These are phyloP conservation scores for Leccinum rimulosum DNA, from an alignment of 768 basidiomycete species.

Conservation along the genomic window DNA sequence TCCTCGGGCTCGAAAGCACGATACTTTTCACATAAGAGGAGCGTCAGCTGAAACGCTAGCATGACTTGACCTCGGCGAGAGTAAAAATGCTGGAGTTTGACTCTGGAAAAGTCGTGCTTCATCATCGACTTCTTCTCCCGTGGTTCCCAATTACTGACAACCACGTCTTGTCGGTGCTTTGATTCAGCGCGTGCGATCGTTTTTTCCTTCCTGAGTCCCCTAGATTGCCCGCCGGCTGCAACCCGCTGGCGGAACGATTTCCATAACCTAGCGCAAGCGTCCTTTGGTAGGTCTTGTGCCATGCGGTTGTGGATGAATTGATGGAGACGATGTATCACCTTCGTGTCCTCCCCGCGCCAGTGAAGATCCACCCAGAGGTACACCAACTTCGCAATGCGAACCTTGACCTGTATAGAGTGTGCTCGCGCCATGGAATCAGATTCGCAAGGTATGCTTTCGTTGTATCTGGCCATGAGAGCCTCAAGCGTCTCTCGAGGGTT, in stretches of 20 bases:
- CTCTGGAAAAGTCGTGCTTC: conserved; percentile 23
- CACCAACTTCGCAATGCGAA: conserved; percentile 59
- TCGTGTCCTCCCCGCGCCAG: conserved; percentile 55
- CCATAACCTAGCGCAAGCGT: conserved; percentile 28
- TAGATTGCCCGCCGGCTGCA: conserved; percentile 19
- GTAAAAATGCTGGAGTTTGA: conserved; percentile 36
- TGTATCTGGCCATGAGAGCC: conserved; percentile 48
- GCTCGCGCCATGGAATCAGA: conserved; percentile 34
- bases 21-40: conserved; percentile 37
- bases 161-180: conserved; percentile 16
- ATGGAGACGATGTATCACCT: conserved; percentile 30
- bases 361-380: conserved; percentile 70
- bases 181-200: conserved; percentile 23
- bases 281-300: conserved; percentile 27
- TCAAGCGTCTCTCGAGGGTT: conserved; percentile 45
- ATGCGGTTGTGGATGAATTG: conserved; percentile 34
- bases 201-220: conserved; percentile 27
- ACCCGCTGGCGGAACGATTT: conserved; percentile 30
- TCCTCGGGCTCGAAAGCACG: conserved; percentile 42
- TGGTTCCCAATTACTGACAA: conserved; percentile 27
- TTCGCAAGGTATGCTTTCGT: conserved; percentile 28
- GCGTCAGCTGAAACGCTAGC: conserved; percentile 46
- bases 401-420: conserved; percentile 48
- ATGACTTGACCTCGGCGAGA: conserved; percentile 38
- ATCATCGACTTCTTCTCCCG: conserved; percentile 29